Percentiles rank a stretch among this genome's conserved stretches.
phyloP scores from a whole-genome alignment of 2,329 filamentous ascomycete species.

The Exophiala spinifera region DNA sequence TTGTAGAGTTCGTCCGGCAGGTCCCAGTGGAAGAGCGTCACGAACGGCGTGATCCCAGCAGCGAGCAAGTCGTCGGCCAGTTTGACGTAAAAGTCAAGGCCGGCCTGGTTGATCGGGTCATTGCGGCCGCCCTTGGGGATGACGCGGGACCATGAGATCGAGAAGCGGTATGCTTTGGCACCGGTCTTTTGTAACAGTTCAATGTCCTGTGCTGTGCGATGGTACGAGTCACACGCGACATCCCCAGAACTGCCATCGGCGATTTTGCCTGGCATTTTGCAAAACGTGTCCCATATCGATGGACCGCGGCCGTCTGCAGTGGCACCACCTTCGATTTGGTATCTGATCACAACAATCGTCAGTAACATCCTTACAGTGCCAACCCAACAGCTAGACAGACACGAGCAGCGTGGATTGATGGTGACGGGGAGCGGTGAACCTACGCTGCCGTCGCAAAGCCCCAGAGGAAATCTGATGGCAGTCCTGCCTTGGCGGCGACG shows the following conservation, averaged over 20 bases:
- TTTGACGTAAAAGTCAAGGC: conserved; percentile 72
- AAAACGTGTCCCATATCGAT: conserved; percentile 91
- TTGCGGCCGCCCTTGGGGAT: conserved; percentile 81
- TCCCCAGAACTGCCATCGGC: conserved; percentile 72
- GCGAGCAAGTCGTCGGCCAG: conserved; percentile 75
- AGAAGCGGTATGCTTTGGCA: conserved; percentile 77
- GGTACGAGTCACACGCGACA: conserved; percentile 82
- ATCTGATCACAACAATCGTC: conserved; percentile 51
- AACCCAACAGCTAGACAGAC: too few relatives aligned
- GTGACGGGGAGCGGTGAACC: conserved; percentile 35
- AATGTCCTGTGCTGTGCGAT: conserved; percentile 74
- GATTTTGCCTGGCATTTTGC: conserved; percentile 75
- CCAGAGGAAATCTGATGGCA: conserved; percentile 71
- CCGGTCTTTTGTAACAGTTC: conserved; percentile 70
- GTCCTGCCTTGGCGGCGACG: conserved; percentile 33
- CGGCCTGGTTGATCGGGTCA: conserved; percentile 75
- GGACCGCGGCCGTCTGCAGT: conserved; percentile 74
- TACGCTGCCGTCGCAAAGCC: conserved; percentile 76
- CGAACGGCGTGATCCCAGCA: conserved; percentile 73
- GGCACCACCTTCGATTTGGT: conserved; percentile 79
- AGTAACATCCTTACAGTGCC: background rate
- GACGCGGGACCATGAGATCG: conserved; percentile 76
- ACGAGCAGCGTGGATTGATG: too few relatives aligned
- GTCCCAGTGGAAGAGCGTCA: conserved; percentile 88
- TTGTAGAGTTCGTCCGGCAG: conserved; percentile 73